Evolutionary conservation across 495 filamentous ascomycete species (phyloP), one percentile per base, ranked within the genome.

Genomic region (Aspergillus bertholletiae): DNA sequence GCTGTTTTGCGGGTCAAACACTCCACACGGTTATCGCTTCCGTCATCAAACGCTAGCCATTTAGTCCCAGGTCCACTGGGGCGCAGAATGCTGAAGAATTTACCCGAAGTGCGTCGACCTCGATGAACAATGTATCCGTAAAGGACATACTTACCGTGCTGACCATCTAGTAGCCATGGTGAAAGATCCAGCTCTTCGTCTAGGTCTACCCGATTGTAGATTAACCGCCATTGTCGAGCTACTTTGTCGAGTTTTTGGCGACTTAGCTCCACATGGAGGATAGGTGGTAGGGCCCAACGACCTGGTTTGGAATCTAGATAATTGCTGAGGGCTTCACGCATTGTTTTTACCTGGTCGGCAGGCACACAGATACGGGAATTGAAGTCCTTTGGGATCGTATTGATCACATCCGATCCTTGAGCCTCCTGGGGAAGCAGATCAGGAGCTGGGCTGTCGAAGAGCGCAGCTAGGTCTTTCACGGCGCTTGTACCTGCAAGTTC

Each of bases 61-160:
- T 71, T 76, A 9, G 76, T 74, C 9, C 74, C 78, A 4, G 78
- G 78, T 1, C 83, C 81, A 18, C 74, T 74, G 0, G 85, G 84
- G 15, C 83, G 76, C 43, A 88, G 61, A 37, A 86, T 80, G 39
- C 81, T 79, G 58, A 82, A 81, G 67, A 84, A 87, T 27, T 83
- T 74, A 49, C 78, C 76, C 8, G 84, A 86, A 13, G 79, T 79
- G 34, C 85, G 81, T 24, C 77, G 78, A 27, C 81, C 84, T 49
- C 75, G 75, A 58, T 87, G 84, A 4, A 85, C 83, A 17, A 86
- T 70, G 45, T 85, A 82, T 15, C 82, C 83, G 56, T 81, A 86
- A 1, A 88, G 74, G 0, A 78, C 74, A 59, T 87, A 88, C 3
- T 74, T 63, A 49, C 75, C 61, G 13, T 49, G 61, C 26, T 73